These are phyloP conservation scores for Garcia nutans DNA, from an alignment of 345 rosid species.

Conservation along the genomic window DNA sequence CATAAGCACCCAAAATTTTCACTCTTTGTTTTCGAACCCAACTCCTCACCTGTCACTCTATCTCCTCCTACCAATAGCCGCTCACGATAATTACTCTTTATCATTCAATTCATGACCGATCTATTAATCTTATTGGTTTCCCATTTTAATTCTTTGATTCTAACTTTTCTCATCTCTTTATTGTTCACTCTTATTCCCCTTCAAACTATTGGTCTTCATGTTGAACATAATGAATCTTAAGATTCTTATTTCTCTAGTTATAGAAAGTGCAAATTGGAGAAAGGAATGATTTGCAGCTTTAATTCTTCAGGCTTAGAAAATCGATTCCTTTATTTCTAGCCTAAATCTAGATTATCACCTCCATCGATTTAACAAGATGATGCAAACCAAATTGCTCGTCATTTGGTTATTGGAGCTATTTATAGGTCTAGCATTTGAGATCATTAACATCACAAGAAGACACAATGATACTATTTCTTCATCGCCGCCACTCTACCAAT, in stretches of 20 bases:
- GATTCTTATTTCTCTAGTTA: constrained; percentile 62
- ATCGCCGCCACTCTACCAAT: constrained; percentile 51
- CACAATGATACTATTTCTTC: constrained; percentile 68
- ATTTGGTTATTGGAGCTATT: constrained; percentile 40
- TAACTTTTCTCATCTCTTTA: too few species aligned
- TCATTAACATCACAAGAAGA: constrained; percentile 53
- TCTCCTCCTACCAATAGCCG: constrained; percentile 23
- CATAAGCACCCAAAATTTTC: too few species aligned
- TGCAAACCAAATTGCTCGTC: constrained; percentile 36
- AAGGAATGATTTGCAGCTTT: constrained; percentile 61
- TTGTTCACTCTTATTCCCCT: too few species aligned
- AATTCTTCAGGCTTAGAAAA: constrained; percentile 53
- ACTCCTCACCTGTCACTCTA: too few species aligned
- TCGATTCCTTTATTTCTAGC: constrained; percentile 45
- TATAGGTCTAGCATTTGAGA: constrained; percentile 50
- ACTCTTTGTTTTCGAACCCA: too few species aligned
- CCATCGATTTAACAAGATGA: constrained; percentile 30
- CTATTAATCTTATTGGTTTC: too few species aligned
- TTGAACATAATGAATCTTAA: constrained; percentile 18
- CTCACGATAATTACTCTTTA: too few species aligned
- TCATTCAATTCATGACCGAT: too few species aligned
- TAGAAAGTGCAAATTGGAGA: constrained; percentile 38
- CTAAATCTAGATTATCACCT: constrained; percentile 36
- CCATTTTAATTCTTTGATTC: too few species aligned
- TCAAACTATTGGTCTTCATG: too few species aligned